These are phyloP conservation scores for Xanthoceras sorbifolium DNA, from an alignment of 345 rosid genomes.

Conservation along the genomic window DNA sequence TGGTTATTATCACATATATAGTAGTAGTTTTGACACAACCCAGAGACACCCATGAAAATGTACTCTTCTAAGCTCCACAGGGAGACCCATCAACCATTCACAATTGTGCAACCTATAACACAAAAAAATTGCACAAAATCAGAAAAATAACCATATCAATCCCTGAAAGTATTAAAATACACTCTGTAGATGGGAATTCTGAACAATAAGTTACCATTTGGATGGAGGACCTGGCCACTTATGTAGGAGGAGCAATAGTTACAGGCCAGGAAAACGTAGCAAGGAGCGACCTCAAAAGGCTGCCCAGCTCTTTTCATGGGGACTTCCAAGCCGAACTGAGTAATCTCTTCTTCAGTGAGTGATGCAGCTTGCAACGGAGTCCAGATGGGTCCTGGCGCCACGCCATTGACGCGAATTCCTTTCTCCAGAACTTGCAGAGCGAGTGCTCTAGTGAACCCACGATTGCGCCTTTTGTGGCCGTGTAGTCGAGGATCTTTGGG, in stretches of 20 bases:
- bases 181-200: not conserved
- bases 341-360: conserved; percentile 47
- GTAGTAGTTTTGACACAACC: not conserved
- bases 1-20: no score
- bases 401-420: conserved; percentile 73
- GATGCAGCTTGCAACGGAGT: conserved; percentile 75
- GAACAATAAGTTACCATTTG: conserved; percentile 48
- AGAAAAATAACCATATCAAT: not conserved
- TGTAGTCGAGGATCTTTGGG: conserved; percentile 56
- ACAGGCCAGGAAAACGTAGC: conserved; percentile 72
- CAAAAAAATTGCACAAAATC: conserved; percentile 1
- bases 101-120: conserved; percentile 44
- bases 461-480: conserved; percentile 75
- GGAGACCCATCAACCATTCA: conserved; percentile 39
- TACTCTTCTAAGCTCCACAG: not conserved
- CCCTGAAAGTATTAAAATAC: no score
- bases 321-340: conserved; percentile 50
- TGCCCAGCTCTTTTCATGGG: conserved; percentile 81
- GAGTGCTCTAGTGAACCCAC: conserved; percentile 72
- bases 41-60: conserved; percentile 8
- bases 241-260: conserved; percentile 82
- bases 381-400: conserved; percentile 87
- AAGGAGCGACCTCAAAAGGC: conserved; percentile 77
- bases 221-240: conserved; percentile 79
- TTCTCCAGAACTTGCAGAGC: conserved; percentile 61